phyloP scores from a whole-genome alignment of 2,329 filamentous ascomycete species.

The Paramyrothecium roridum region DNA sequence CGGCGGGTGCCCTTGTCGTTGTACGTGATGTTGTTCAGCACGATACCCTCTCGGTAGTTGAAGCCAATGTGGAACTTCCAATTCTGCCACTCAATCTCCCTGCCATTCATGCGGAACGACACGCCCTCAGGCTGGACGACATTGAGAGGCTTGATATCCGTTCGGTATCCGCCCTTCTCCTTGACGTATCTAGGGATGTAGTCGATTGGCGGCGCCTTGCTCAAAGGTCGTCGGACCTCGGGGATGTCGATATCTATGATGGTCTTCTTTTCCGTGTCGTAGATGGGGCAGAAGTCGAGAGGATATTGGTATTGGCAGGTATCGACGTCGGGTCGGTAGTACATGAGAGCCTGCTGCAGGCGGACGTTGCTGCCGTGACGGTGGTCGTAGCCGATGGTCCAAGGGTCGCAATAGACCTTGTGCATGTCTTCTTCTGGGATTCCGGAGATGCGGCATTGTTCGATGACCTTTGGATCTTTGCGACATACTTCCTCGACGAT shows the following conservation, averaged over 20 bases:
- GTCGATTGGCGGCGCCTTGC: conserved; percentile 69
- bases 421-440: conserved; percentile 83
- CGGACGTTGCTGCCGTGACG: conserved; percentile 76
- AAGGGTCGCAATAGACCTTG: conserved; percentile 94
- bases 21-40: conserved; percentile 85
- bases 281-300: conserved; percentile 92
- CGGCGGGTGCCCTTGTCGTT: conserved; percentile 77
- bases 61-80: conserved; percentile 93
- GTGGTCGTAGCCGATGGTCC: conserved; percentile 94
- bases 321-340: conserved; percentile 82
- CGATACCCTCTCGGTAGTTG: conserved; percentile 90
- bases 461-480: conserved; percentile 80
- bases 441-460: conserved; percentile 81
- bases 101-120: conserved; percentile 74
- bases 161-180: conserved; percentile 71
- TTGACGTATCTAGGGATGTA: conserved; percentile 75
- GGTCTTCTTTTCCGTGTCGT: conserved; percentile 72
- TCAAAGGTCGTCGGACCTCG: conserved; percentile 70
- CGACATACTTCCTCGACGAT: conserved; percentile 74
- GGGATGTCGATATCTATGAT: conserved; percentile 85
- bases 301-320: conserved; percentile 90
- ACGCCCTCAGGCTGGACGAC: conserved; percentile 88
- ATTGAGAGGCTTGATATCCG: conserved; percentile 79
- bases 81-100: conserved; percentile 83
- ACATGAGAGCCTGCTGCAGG: conserved; percentile 92